These are phyloP conservation scores for Thinopyrum obtusiflorum DNA, from an alignment of 202 grass and related monocot species.

Conservation along the genomic window DNA sequence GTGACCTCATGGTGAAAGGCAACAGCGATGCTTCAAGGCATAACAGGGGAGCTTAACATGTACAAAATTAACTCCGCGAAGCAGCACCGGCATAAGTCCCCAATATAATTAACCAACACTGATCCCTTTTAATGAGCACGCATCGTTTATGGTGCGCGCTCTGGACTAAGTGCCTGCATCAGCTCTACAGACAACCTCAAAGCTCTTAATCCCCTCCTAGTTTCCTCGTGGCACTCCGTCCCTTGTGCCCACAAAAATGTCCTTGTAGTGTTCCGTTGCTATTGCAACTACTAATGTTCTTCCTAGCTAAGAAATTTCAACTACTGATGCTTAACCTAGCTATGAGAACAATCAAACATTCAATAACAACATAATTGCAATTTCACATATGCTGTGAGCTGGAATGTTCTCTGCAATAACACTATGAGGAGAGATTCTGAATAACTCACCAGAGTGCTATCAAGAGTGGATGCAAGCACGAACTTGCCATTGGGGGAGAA, in stretches of 20 bases:
- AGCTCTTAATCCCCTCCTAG: neutral
- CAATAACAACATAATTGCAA: neutral
- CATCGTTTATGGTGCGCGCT: neutral
- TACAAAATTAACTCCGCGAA: neutral
- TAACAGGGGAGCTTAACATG: neutral
- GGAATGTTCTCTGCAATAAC: neutral
- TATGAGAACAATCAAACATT: neutral
- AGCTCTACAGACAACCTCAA: neutral
- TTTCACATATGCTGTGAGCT: constrained; percentile 4
- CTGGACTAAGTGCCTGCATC: neutral
- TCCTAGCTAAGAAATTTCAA: neutral
- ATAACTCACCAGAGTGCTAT: constrained; percentile 79
- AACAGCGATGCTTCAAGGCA: neutral
- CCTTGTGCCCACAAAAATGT: neutral
- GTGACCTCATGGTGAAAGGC: too few species aligned
- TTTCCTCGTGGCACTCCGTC: neutral
- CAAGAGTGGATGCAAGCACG: constrained; percentile 80
- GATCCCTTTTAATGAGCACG: neutral
- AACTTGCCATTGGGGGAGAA: constrained; percentile 98
- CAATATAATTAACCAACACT: neutral
- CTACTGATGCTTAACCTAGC: neutral
- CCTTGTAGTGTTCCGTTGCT: neutral
- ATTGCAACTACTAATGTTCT: neutral
- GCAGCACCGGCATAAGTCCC: neutral
- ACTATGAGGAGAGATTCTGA: neutral